phyloP scores from a whole-genome alignment of 176 grass and related monocot genomes.

The Miscanthus lutarioriparius region DNA sequence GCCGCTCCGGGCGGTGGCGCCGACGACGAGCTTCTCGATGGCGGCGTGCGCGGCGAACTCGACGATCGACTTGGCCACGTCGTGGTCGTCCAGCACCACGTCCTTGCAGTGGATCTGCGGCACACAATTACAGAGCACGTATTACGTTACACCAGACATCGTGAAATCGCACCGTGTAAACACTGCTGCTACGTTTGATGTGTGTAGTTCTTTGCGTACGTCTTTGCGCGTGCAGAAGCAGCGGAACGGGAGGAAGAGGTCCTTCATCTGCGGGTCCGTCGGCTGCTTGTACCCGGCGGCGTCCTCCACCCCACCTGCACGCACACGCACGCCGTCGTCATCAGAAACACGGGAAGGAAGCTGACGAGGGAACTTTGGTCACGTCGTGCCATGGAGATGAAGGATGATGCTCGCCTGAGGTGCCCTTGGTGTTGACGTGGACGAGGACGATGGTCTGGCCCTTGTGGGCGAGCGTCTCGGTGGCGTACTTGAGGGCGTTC shows the following conservation, averaged over 20 bases:
- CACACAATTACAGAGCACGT: not conserved
- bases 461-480: conserved; percentile 55
- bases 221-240: conserved; percentile 99
- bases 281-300: conserved; percentile 61
- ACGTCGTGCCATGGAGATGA: not conserved
- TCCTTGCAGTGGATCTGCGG: conserved; percentile 70
- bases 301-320: conserved; percentile 46
- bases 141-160: not conserved
- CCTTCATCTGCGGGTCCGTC: conserved; percentile 58
- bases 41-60: conserved; percentile 64
- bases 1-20: conserved; percentile 54
- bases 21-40: conserved; percentile 76
- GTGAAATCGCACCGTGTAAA: not conserved
- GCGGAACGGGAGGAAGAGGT: conserved; percentile 85
- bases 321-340: not conserved
- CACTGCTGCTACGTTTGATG: not conserved
- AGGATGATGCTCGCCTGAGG: conserved; percentile 41
- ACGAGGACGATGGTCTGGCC: conserved; percentile 81
- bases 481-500: conserved; percentile 74
- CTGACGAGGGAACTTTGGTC: not conserved
- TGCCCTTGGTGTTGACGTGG: conserved; percentile 70
- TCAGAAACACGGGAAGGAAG: not conserved
- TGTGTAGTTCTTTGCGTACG: conserved; percentile 22
- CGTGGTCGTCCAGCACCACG: conserved; percentile 75
- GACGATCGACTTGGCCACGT: conserved; percentile 67